Percentiles rank a stretch among this genome's conserved stretches.
phyloP scores from a whole-genome alignment of 2,329 filamentous ascomycete genomes.

The Grosmannia huntii region DNA sequence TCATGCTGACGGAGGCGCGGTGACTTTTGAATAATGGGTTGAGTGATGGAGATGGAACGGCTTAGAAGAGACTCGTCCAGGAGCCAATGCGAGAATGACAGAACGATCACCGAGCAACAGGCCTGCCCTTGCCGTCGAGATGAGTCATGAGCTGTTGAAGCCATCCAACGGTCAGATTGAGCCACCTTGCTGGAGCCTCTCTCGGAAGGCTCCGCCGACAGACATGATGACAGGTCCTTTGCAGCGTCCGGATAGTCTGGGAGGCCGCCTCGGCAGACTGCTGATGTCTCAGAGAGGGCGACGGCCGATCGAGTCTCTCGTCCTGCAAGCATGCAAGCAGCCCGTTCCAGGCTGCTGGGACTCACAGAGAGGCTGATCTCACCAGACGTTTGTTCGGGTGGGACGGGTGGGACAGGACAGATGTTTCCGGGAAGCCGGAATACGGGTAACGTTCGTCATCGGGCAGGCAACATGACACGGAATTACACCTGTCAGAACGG shows the following conservation, averaged over 20 bases:
- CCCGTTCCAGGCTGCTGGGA: not conserved
- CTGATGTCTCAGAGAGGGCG: not conserved
- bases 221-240: not conserved
- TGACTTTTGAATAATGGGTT: not conserved
- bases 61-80: not conserved
- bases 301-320: not conserved
- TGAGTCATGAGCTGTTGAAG: not conserved
- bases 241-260: not conserved
- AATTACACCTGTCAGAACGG: not conserved
- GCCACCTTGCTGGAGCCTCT: too few species aligned
- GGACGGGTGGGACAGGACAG: not conserved
- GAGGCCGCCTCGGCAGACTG: not conserved
- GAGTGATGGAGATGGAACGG: not conserved
- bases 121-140: not conserved
- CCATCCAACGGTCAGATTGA: not conserved
- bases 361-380: too few species aligned
- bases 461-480: not conserved
- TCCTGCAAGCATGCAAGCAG: too few species aligned
- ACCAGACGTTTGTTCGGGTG: not conserved
- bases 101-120: too few species aligned
- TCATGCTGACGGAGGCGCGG: not conserved
- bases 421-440: too few species aligned
- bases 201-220: not conserved
- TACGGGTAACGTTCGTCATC: not conserved
- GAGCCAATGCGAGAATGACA: not conserved